These are phyloP conservation scores for Symbiodinium natans DNA, from an alignment of 73 alveolate species.

Conservation along the genomic window DNA sequence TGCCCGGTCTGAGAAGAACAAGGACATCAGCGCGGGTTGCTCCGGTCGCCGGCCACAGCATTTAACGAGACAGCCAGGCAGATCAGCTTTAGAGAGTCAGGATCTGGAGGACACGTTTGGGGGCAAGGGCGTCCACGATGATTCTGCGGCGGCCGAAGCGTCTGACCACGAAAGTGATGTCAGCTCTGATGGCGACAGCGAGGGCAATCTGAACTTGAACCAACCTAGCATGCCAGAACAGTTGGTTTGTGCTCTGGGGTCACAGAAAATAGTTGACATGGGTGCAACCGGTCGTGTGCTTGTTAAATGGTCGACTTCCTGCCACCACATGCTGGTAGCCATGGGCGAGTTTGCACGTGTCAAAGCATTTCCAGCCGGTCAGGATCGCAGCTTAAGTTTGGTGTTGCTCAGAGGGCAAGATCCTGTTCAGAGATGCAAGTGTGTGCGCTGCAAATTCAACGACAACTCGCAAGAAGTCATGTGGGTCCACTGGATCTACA, in stretches of 20 bases:
- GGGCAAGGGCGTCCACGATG: background rate
- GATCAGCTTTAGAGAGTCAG: too few species aligned
- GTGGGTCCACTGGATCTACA: slow-evolving; percentile 8
- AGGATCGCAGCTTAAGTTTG: background rate
- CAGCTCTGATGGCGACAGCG: too few species aligned
- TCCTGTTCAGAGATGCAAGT: background rate
- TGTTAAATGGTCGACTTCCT: background rate
- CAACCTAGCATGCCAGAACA: background rate
- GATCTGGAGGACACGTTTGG: background rate
- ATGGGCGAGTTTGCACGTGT: background rate
- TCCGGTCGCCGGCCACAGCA: too few species aligned
- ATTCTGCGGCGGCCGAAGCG: background rate
- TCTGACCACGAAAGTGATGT: too few species aligned
- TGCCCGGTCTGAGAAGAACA: background rate
- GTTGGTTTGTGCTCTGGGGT: background rate
- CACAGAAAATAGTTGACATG: background rate
- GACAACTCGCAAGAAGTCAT: background rate
- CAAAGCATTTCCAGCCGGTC: background rate
- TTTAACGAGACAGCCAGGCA: too few species aligned
- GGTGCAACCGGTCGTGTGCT: background rate
- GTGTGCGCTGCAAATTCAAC: background rate
- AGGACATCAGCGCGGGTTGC: too few species aligned
- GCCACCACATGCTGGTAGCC: background rate
- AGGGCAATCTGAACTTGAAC: too few species aligned
- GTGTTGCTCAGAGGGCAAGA: background rate